Evolutionary conservation across 2,329 filamentous ascomycete species (phyloP).

Genomic region (Colletotrichum destructivum): DNA sequence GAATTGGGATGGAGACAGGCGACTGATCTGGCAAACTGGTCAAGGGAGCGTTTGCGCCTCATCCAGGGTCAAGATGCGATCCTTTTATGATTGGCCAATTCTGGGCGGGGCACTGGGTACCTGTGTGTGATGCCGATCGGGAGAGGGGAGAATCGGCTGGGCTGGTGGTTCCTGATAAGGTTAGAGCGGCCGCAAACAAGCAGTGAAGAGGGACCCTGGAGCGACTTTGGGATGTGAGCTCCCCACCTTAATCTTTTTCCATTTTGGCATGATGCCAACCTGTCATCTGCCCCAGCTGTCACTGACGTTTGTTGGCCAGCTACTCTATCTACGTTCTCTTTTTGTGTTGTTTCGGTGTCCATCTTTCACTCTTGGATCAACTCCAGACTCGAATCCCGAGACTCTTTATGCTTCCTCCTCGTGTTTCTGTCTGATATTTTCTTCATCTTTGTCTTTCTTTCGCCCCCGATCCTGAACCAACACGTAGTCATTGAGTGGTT

Average conservation of each 20-base stretch:
- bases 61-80: conserved; percentile 37
- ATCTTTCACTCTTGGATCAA: background rate
- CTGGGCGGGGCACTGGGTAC: conserved; percentile 30
- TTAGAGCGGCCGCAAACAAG: conserved; percentile 35
- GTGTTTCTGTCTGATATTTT: background rate
- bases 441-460: background rate
- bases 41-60: background rate
- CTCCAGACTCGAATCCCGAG: background rate
- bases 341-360: conserved; percentile 11
- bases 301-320: background rate
- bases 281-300: conserved; percentile 38
- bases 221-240: conserved; percentile 35
- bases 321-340: conserved; percentile 3
- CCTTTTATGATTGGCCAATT: conserved; percentile 41
- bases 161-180: conserved; percentile 39
- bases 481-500: background rate
- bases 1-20: background rate
- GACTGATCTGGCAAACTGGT: background rate
- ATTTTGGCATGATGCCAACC: conserved; percentile 47
- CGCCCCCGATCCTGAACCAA: too few species aligned
- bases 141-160: conserved; percentile 37
- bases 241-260: conserved; percentile 39
- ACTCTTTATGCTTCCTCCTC: background rate
- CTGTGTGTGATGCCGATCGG: conserved; percentile 38
- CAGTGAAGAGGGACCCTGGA: conserved; percentile 40